Base-by-base conservation (phyloP, 208 protist species). In the Lotmaria passim region DNA sequence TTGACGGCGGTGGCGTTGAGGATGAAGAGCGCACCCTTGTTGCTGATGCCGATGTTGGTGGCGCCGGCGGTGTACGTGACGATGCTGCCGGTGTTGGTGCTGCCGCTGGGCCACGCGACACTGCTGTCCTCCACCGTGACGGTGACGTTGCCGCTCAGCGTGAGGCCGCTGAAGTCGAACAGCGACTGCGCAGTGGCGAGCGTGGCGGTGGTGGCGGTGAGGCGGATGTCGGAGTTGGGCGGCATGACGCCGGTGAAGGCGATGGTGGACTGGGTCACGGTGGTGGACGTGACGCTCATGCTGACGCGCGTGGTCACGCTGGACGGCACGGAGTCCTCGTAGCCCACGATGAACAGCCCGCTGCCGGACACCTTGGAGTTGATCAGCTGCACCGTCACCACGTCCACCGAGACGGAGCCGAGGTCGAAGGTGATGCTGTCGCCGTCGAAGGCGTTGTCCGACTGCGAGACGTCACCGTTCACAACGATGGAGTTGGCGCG, bases 91-190 rank as follows among this genome's bases (percentile, higher is more conserved):
- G 48, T 66, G 58, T 66, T 56, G 33, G 41, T 47, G 56, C 34
- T 69, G 28, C 39, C 43, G 26, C 53, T 44, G 23, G 31, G 53
- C 56, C 41, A 63, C 19, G 41, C 6, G 21, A 31, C 26, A 1
- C 41, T 51, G 26, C 38, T n/a, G 17, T 10, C 41, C 38, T 36
- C 26, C 55, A 61, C 31, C 15, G 31, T 19, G 26, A 61, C 23
- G 10, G 31, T 21, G 38, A 67, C 48, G 57, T 69, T 75, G 23
- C 15, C 31, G 23, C 33, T 38, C 30, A 75, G 53, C 28, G 33
- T 14, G 36, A 75, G 59, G 17, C 52, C 61, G 43, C 55, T 69
- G 62, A 75, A 75, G 43, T 75, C 62, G 70, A 75, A 75, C 23
- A 69, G 70, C 39, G 70, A 67, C 59, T 75, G 59, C 19, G 8